These are phyloP conservation scores for Rhynchospora tenuis DNA, from an alignment of 176 grass and related monocot genomes.

Conservation along the genomic window DNA sequence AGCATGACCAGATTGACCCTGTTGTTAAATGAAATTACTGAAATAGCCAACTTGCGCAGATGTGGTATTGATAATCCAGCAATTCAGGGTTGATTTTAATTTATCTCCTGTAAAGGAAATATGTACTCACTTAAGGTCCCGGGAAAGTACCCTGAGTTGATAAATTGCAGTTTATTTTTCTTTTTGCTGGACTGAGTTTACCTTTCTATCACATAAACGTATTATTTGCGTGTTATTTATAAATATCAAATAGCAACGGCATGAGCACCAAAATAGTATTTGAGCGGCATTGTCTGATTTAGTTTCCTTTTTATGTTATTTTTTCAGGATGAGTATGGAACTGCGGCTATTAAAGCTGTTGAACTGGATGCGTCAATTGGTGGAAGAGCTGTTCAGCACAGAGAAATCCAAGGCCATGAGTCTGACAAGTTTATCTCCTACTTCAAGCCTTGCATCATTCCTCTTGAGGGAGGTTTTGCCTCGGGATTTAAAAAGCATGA, in stretches of 20 bases:
- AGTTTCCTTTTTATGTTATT: constrained; percentile 6
- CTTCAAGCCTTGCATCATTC: constrained; percentile 53
- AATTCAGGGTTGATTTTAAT: not conserved
- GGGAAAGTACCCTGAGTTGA: not conserved
- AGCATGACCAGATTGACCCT: not conserved
- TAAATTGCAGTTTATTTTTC: not conserved
- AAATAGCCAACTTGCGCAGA: not conserved
- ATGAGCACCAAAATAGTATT: not conserved
- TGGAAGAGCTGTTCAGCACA: constrained; percentile 41
- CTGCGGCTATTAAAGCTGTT: constrained; percentile 40
- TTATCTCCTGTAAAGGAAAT: not conserved
- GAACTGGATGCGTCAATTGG: constrained; percentile 45
- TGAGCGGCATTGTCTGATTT: not conserved
- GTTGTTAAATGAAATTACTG: not conserved
- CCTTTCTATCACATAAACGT: not conserved
- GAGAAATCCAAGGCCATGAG: constrained; percentile 46
- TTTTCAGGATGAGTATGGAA: constrained; percentile 46
- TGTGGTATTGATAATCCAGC: not conserved
- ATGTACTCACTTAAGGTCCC: not conserved
- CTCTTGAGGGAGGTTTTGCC: constrained; percentile 44
- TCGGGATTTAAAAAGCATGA: constrained; percentile 42
- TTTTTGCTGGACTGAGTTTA: not conserved
- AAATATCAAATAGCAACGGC: not conserved
- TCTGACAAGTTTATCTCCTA: constrained; percentile 52
- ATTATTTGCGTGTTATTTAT: not conserved